Evolutionary conservation across 2,329 filamentous ascomycete genomes (phyloP).

Genomic region (Aspergillus eucalypticola): DNA sequence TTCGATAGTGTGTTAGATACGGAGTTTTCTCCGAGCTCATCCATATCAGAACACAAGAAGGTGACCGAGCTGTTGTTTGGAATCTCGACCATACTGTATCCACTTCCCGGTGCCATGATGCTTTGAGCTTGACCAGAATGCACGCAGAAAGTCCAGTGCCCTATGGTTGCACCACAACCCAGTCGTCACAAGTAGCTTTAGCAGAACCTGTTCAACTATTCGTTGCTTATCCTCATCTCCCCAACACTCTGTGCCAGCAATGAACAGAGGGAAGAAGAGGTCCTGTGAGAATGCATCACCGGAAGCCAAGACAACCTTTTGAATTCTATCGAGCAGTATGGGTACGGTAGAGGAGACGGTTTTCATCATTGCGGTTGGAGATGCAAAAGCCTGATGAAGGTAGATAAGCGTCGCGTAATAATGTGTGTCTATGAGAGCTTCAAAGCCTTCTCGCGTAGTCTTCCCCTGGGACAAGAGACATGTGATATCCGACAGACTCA

Average conservation of each 20-base stretch:
- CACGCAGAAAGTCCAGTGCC: slow-evolving; percentile 21
- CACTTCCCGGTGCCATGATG: slow-evolving; percentile 19
- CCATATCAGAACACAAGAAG: slow-evolving; percentile 15
- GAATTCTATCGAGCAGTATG: slow-evolving; percentile 1
- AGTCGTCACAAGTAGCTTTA: slow-evolving; percentile 14
- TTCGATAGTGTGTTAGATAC: too few relatives aligned
- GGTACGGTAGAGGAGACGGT: not conserved
- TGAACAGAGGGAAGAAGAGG: slow-evolving; percentile 29
- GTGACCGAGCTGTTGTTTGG: slow-evolving; percentile 9
- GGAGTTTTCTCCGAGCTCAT: too few relatives aligned
- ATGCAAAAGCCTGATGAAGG: slow-evolving; percentile 23
- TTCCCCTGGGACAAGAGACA: not conserved
- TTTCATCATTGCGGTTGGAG: not conserved
- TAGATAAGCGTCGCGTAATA: slow-evolving; percentile 28
- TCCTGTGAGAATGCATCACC: slow-evolving; percentile 23
- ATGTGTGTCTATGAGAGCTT: slow-evolving; percentile 15
- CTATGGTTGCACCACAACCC: slow-evolving; percentile 22
- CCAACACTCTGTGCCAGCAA: slow-evolving; percentile 25
- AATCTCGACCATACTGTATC: slow-evolving; percentile 13
- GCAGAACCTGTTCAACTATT: slow-evolving; percentile 10
- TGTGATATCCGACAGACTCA: slow-evolving; percentile 2
- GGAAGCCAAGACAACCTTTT: slow-evolving; percentile 4
- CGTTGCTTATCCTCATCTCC: slow-evolving; percentile 1
- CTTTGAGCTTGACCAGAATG: slow-evolving; percentile 19
- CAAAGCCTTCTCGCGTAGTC: slow-evolving; percentile 8